Evolutionary conservation across 306 rosid species (phyloP), one percentile per base, ranked within the genome.

Genomic region (Prunus armeniaca): DNA sequence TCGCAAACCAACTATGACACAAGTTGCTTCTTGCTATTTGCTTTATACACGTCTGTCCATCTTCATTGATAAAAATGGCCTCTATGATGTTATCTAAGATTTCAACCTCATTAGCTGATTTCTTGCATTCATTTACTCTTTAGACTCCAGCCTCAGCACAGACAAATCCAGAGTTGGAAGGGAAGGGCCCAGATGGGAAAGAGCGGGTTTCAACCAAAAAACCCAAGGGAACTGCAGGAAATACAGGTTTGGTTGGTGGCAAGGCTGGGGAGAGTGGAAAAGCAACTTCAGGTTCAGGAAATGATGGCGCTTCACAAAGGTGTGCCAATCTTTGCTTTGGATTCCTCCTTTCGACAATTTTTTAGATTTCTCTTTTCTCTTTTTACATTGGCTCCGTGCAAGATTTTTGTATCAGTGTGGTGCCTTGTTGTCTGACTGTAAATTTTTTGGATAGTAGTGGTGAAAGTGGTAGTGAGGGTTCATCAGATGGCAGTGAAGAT

Each of bases 291-390:
- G 94, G 92, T 75, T 92, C 99, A 25, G 96, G 97, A 73, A 95
- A 95, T 66, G 99, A 96, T 73, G 97, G 87, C 27, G 84, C 84
- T 66, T 95, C 98, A 30, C 98, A 89, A 82, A 96, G 99, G 99
- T 96, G 78, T 74, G 63, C 75, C 70, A 51, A 62, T 51, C 10
- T 69, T 76, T 81, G 76, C 43, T 66, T 81, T 49, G 41, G 77
- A 46, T 74, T 65, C 4, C 58, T 67, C 71, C 67, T 76, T 50
- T 45, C 24, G 61, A 65, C 17, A 84, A 78, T 25, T 45, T 27
- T 17, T 67, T 68, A 41, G 68, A 73, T 80, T 68, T 46, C 5
- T 72, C 7, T 25, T 22, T 71, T 75, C 58, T 74, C 63, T 72
- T 69, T 68, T 47, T 56, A 41, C 68, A 25, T 65, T 71, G 51